Percentiles rank a stretch among this genome's conserved stretches.
Conservation (phyloP, 78 protist genomes). For the Planoprotostelium fungivorum region DNA sequence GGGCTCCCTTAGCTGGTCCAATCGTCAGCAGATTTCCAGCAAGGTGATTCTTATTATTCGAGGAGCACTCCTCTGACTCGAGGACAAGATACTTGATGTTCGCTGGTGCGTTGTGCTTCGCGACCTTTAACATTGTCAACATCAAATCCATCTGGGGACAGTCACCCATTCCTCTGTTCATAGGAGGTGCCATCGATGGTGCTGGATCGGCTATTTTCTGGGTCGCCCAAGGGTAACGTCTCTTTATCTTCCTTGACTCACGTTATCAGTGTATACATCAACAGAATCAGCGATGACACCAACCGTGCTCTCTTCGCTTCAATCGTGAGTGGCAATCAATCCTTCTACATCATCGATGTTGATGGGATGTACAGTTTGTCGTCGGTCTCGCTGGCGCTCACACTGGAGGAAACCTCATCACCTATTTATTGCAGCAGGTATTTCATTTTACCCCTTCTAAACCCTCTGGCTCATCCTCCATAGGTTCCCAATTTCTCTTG, state of each 20-base stretch:
- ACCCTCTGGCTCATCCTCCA: background rate
- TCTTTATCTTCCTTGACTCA: background rate
- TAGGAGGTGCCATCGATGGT: background rate
- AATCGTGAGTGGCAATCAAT: background rate
- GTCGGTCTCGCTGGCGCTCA: background rate
- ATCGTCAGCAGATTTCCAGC: background rate
- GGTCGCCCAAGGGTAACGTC: background rate
- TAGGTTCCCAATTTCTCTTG: background rate
- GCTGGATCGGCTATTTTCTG: background rate
- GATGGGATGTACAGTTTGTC: background rate
- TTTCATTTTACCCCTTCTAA: background rate
- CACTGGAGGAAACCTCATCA: background rate
- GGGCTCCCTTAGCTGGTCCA: background rate
- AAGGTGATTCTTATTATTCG: background rate
- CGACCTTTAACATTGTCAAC: background rate
- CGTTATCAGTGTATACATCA: background rate
- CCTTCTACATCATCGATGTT: background rate
- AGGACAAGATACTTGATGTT: background rate
- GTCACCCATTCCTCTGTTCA: background rate
- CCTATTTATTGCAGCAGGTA: background rate
- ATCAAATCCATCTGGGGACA: background rate
- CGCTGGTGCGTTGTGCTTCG: background rate
- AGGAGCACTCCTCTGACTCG: background rate
- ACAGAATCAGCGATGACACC: background rate
- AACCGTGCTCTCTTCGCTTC: background rate